Evolutionary conservation across 192 early-diverging fungal genomes (phyloP).

Genomic region (Dimargaris xerosporica): DNA sequence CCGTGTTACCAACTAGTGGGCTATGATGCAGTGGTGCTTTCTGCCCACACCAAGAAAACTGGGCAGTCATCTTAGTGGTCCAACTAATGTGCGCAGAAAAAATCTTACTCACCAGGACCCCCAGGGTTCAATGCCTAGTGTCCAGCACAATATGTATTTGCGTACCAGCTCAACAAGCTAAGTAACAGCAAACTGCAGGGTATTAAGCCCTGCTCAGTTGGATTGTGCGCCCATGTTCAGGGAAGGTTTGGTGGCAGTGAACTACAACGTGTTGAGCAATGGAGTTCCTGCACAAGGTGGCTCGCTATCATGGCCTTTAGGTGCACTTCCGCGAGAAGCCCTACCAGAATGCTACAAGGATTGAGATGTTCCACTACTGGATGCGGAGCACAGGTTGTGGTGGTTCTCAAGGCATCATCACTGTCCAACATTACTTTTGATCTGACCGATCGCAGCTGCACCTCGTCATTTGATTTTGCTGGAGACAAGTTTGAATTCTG

Average conservation of each 20-base stretch:
- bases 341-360: slow-evolving; percentile 95
- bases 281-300: slow-evolving; percentile 93
- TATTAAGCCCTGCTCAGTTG: slow-evolving; percentile 97
- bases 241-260: slow-evolving; percentile 84
- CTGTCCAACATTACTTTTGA: slow-evolving; percentile 87
- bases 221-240: slow-evolving; percentile 98
- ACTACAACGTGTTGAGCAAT: slow-evolving; percentile 98
- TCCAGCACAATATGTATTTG: no score
- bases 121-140: no score
- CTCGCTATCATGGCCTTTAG: slow-evolving; percentile 93
- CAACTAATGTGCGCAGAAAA: no score
- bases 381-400: slow-evolving; percentile 78
- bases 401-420: slow-evolving; percentile 88
- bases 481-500: slow-evolving; percentile 99
- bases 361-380: slow-evolving; percentile 99
- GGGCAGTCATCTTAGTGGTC: no score
- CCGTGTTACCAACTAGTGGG: no score
- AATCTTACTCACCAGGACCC: no score
- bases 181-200: no score
- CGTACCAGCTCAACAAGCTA: no score
- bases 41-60: no score
- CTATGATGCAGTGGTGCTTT: no score
- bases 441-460: slow-evolving; percentile 98
- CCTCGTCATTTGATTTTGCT: slow-evolving; percentile 97
- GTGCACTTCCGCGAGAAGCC: slow-evolving; percentile 99